A percentile compares a stretch with the other conserved stretches of the same genome.
These are phyloP conservation scores for Marasmius fiardii DNA, from an alignment of 1,284 basidiomycete species.

Conservation along the genomic window DNA sequence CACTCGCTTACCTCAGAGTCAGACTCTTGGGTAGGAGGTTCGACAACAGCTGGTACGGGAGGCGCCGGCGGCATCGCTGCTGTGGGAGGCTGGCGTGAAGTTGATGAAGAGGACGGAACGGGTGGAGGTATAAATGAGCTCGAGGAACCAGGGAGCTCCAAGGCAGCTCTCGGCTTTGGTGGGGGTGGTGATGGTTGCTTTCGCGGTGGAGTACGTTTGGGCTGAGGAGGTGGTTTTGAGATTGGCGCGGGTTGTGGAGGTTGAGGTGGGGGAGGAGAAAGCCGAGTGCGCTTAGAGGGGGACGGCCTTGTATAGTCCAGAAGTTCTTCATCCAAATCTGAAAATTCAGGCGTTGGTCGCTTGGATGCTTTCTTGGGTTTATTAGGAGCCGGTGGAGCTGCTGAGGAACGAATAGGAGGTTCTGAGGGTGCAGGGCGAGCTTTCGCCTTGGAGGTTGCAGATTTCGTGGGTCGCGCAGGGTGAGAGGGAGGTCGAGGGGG, in stretches of 20 bases:
- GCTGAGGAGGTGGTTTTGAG: conserved; percentile 9
- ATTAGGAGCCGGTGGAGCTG: background rate
- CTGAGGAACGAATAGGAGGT: background rate
- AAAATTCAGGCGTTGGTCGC: conserved; percentile 13
- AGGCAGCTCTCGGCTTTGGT: conserved; percentile 14
- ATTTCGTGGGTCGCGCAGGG: background rate
- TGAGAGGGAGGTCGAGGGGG: background rate
- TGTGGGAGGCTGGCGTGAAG: conserved; percentile 2
- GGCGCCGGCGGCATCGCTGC: background rate
- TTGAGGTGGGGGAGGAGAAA: conserved; percentile 27
- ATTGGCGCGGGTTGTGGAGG: conserved; percentile 14
- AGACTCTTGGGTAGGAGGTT: conserved; percentile 27
- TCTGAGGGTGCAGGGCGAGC: background rate
- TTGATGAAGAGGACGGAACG: conserved; percentile 15
- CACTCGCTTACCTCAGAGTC: conserved; percentile 48
- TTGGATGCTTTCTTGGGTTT: conserved; percentile 8
- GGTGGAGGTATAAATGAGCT: conserved; percentile 9
- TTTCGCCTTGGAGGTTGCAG: background rate
- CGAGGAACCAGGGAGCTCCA: conserved; percentile 16
- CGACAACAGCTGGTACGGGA: conserved; percentile 4
- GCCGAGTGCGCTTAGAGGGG: conserved; percentile 34
- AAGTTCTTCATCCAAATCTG: conserved; percentile 28
- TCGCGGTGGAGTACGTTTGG: conserved; percentile 5
- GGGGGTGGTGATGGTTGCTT: conserved; percentile 17
- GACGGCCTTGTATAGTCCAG: conserved; percentile 21